Evolutionary conservation across 768 basidiomycete genomes (phyloP), one percentile per base, ranked within the genome.

Genomic region (Mycena belliarum): DNA sequence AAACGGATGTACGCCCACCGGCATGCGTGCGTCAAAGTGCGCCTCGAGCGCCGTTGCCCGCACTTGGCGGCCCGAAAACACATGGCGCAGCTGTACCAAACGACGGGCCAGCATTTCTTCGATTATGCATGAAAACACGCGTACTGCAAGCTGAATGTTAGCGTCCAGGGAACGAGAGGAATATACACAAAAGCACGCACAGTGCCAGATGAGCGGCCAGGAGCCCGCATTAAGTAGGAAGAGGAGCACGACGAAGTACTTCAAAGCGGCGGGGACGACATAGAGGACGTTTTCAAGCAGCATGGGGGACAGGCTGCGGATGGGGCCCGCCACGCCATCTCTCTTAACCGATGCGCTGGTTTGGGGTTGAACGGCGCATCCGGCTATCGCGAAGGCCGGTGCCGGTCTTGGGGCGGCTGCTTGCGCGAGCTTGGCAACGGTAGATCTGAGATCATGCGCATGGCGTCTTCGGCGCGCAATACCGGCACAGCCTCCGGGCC

Each of bases 1-100:
- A 43, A 89, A 81, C 1, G 89, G 89, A 63, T 83, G 74, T 20
- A 67, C 65, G 0, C 86, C 87, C 8, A 90, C 71, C 0, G 83
- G 82, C 6, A 53, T 26, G 23, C 23, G 33, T 24, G 32, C 8
- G 43, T 62, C 60, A 43, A 45, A 40, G 43, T 48, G 2, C 20
- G 50, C 26, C 29, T 33, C 16, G 8, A 56, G 49, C 2, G 75
- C 69, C 23, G 66, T 65, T 1, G 69, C 57, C 44, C 71, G 74
- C 11, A 63, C 58, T n/a, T 65, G 51, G 24, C 68, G 65, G 26
- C 78, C 70, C 57, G 69, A 69, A 61, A 83, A 76, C 28, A 76
- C 28, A 20, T 75, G 68, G n/a, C 21, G 45, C 25, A 52, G 49
- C 25, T 68, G 68, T 26, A 81, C 51, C 10, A 68, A 60, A 44